Percentiles rank a stretch among this genome's conserved stretches.
phyloP scores from a whole-genome alignment of 768 basidiomycete species.

The Xerocomellus amylosporus region DNA sequence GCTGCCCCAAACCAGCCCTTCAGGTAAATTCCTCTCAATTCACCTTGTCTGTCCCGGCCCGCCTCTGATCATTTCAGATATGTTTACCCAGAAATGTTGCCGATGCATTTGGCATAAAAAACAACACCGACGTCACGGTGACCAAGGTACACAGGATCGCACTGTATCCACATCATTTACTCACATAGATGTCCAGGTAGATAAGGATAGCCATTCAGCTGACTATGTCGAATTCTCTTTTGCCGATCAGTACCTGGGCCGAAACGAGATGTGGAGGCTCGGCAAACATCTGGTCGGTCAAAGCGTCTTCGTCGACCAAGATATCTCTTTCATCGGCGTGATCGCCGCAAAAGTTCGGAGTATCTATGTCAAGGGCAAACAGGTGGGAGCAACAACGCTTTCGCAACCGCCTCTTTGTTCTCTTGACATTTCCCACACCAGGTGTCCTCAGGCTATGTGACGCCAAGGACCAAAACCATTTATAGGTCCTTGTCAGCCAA shows the following conservation, averaged over 20 bases:
- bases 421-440: slow-evolving; percentile 27
- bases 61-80: slow-evolving; percentile 43
- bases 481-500: slow-evolving; percentile 90
- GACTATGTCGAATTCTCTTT: slow-evolving; percentile 89
- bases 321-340: slow-evolving; percentile 79
- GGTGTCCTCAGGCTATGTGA: slow-evolving; percentile 82
- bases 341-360: slow-evolving; percentile 79
- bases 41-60: not conserved
- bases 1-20: slow-evolving; percentile 55
- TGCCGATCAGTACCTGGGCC: slow-evolving; percentile 91
- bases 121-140: slow-evolving; percentile 66
- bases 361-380: slow-evolving; percentile 68
- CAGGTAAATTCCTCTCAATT: slow-evolving; percentile 43
- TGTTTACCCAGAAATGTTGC: slow-evolving; percentile 73
- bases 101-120: slow-evolving; percentile 66
- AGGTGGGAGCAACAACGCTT: slow-evolving; percentile 40
- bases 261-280: slow-evolving; percentile 96
- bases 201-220: slow-evolving; percentile 58
- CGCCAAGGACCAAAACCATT: slow-evolving; percentile 79
- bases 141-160: slow-evolving; percentile 51
- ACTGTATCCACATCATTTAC: slow-evolving; percentile 4
- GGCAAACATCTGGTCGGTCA: slow-evolving; percentile 77
- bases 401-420: not conserved
- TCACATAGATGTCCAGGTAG: slow-evolving; percentile 48
- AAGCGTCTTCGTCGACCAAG: slow-evolving; percentile 82